Conservation (phyloP, 1,284 basidiomycete genomes). For the Ceratobasidium sp. region DNA sequence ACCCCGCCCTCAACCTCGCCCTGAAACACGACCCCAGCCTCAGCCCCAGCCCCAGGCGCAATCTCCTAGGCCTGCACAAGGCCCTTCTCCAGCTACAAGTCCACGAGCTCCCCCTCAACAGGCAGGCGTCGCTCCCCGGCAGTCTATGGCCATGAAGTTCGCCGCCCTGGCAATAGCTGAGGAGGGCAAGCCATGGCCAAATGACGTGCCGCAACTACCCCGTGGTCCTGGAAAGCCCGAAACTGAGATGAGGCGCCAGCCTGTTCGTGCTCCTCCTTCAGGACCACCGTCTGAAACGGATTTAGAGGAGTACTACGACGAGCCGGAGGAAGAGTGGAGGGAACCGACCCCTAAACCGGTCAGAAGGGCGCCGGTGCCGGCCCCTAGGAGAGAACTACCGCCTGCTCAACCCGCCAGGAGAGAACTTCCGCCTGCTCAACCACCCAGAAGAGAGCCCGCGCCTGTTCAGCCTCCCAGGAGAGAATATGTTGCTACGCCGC, state of each 20-base stretch:
- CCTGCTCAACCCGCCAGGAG: constrained; percentile 3
- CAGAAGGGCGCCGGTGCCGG: neutral
- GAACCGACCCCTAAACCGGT: constrained; percentile 12
- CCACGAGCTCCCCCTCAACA: constrained; percentile 23
- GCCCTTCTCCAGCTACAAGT: constrained; percentile 27
- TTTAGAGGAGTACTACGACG: constrained; percentile 31
- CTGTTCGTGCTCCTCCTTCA: constrained; percentile 21
- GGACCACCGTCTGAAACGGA: constrained; percentile 28
- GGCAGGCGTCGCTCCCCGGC: constrained; percentile 10
- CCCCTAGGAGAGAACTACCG: constrained; percentile 9
- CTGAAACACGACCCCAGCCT: constrained; percentile 11
- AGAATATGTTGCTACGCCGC: constrained; percentile 8
- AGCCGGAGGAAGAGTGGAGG: constrained; percentile 18
- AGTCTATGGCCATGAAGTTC: constrained; percentile 44
- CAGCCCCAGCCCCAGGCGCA: constrained; percentile 12
- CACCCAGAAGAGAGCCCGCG: constrained; percentile 15
- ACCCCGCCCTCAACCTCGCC: constrained; percentile 22
- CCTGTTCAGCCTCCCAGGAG: constrained; percentile 24
- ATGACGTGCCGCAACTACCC: constrained; percentile 22
- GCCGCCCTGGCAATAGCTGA: constrained; percentile 38
- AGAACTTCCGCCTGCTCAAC: neutral
- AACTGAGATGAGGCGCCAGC: constrained; percentile 13
- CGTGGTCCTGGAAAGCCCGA: constrained; percentile 27
- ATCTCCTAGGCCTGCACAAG: constrained; percentile 8
- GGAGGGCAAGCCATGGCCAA: constrained; percentile 31